Base-by-base conservation (phyloP, 192 early-diverging fungal genomes). In the Coemansia sp. region DNA sequence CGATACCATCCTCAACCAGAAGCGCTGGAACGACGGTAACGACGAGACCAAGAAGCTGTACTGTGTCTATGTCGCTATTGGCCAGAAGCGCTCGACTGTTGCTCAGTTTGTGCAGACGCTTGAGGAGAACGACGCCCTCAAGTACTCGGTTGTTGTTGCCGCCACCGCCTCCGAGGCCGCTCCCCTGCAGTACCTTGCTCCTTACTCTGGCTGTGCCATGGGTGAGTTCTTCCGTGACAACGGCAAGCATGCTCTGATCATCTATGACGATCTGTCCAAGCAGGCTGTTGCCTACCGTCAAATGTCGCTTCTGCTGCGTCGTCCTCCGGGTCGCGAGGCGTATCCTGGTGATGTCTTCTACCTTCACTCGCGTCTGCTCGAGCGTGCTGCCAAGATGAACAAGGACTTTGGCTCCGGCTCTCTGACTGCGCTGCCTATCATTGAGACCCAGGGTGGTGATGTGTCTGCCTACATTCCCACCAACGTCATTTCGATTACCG, bases 401-500 rank as follows among this genome's bases (percentile, higher is more conserved):
- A 92, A 96, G 87, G 85, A 87, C 72, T 89, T 92, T 85, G 95
- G 95, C 70, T 92, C 88, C 72, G 95, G 95, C 85, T 98, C 97
- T 83, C 89, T 99, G 88, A 99, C 97, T 64, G 97, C 97, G 45
- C 90, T 99, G 63, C 97, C 97, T 83, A 94, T 99, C 76, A 98
- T 99, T 88, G 97, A 99, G 85, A 99, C 97, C 69, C 95, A 98
- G 87, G 97, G 97, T 90, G 97, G 97, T 86, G 97, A 98, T 93
- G 97, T 99, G 83, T 99, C 97, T 75, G 97, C 97, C 40, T 99
- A 99, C 89, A 99, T 99, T 89, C 97, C 97, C 69, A 99, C 97
- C 79, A 99, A 99, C 89, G 96, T 99, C 76, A 99, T 99, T 96
- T 99, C 97, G 85, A 99, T 99, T 76, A 99, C 97, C 67, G 97